Conservation (phyloP, 768 basidiomycete genomes). For the Lentinula sp. region DNA sequence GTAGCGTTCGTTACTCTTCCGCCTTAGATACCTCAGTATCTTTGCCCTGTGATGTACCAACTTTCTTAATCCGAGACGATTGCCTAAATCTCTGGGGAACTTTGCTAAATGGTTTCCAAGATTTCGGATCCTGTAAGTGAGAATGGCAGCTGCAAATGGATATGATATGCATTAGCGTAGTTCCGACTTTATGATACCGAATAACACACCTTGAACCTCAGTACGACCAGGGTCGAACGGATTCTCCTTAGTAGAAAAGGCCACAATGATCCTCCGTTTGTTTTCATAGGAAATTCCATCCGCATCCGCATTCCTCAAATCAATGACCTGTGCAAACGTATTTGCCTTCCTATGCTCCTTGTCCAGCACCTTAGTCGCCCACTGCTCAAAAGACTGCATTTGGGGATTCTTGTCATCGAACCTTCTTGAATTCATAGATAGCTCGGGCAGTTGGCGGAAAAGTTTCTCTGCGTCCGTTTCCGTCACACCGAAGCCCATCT, state of each 20-base stretch:
- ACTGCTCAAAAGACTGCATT: conserved; percentile 14
- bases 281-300: conserved; percentile 86
- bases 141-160: conserved; percentile 60
- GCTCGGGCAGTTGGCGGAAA: conserved; percentile 59
- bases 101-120: conserved; percentile 67
- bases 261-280: conserved; percentile 65
- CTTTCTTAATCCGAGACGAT: conserved; percentile 66
- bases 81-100: conserved; percentile 71
- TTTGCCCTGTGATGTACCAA: conserved; percentile 83
- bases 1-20: conserved; percentile 61
- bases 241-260: conserved; percentile 68
- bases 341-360: conserved; percentile 42
- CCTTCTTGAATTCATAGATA: conserved; percentile 30
- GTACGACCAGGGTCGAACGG: conserved; percentile 74
- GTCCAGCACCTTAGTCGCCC: conserved; percentile 18
- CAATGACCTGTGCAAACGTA: conserved; percentile 63
- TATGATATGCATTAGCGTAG: not conserved
- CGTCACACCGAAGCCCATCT: conserved; percentile 64
- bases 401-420: conserved; percentile 8
- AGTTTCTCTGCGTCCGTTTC: conserved; percentile 52
- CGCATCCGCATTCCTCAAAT: conserved; percentile 85
- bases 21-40: conserved; percentile 73
- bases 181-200: conserved; percentile 1
- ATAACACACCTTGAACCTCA: conserved; percentile 80
- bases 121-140: conserved; percentile 83